Evolutionary conservation across 176 grass and related monocot genomes (phyloP), one percentile per base, ranked within the genome.

Genomic region (Oryza australiensis): DNA sequence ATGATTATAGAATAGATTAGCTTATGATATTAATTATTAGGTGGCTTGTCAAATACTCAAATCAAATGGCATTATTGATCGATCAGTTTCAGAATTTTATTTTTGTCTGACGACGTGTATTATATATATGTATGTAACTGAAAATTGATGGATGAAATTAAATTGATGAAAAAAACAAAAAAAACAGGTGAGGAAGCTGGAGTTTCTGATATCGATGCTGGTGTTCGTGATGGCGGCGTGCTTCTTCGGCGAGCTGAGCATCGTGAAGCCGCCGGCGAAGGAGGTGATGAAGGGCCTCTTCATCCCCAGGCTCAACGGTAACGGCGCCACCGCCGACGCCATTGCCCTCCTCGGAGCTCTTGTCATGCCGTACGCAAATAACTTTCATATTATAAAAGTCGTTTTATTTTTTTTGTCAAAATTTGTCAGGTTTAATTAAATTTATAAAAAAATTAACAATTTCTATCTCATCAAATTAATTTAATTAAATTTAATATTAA

Each of bases 331-430:
- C 15, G 89, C 46, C 8, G 89, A 97, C 68, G 86, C 91, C 62
- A 94, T 97, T 28, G 91, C 91, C 53, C 89, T 97, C 62, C 73
- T 97, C 24, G 94, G 91, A 4, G 85, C 91, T 85, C 94, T 97
- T 26, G 76, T 97, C 64, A 97, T 97, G 94, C 94, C 91, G 91
- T 97, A 86, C n/a, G n/a, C n/a, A n/a, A n/a, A n/a, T n/a, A n/a
- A n/a, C n/a, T n/a, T n/a, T n/a, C n/a, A n/a, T n/a, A n/a, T n/a
- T n/a, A n/a, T n/a, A n/a, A n/a, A n/a, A n/a, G n/a, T n/a, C n/a
- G n/a, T n/a, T n/a, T n/a, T n/a, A n/a, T n/a, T n/a, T n/a, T n/a
- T n/a, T n/a, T n/a, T n/a, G n/a, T n/a, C n/a, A n/a, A n/a, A n/a
- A n/a, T n/a, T n/a, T n/a, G n/a, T n/a, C n/a, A n/a, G n/a, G n/a